A percentile compares a stretch with the other conserved stretches of the same genome.
These are phyloP conservation scores for Limnanthes douglasii DNA, from an alignment of 345 rosid species.

Conservation along the genomic window DNA sequence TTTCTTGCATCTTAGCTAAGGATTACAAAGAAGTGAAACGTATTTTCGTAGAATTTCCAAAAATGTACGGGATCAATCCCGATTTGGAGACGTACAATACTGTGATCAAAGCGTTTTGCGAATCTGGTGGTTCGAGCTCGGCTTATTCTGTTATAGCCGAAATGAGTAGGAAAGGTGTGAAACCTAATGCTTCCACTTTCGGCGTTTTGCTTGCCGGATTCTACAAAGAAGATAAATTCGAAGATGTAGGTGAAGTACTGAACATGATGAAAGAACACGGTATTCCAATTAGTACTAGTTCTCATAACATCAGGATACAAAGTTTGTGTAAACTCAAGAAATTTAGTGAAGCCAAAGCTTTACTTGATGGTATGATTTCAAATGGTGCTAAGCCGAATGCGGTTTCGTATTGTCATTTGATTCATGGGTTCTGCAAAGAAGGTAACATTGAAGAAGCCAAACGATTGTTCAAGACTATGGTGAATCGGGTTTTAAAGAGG, in stretches of 20 bases:
- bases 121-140: slow-evolving; percentile 47
- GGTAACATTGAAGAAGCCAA: slow-evolving; percentile 52
- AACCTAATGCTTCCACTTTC: slow-evolving; percentile 34
- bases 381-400: slow-evolving; percentile 34
- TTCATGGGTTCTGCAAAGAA: slow-evolving; percentile 61
- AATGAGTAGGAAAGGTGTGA: slow-evolving; percentile 52
- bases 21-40: slow-evolving; percentile 42
- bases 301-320: slow-evolving; percentile 43
- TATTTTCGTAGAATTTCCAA: slow-evolving; percentile 46
- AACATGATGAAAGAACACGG: slow-evolving; percentile 39
- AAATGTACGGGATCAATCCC: slow-evolving; percentile 33
- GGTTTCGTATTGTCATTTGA: slow-evolving; percentile 31
- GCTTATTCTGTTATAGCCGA: slow-evolving; percentile 51
- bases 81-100: slow-evolving; percentile 46
- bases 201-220: slow-evolving; percentile 47
- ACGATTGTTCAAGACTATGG: slow-evolving; percentile 47
- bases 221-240: slow-evolving; percentile 55
- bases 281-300: slow-evolving; percentile 20
- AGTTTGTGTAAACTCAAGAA: slow-evolving; percentile 53
- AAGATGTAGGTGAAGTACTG: slow-evolving; percentile 56
- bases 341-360: slow-evolving; percentile 37
- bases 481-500: slow-evolving; percentile 23
- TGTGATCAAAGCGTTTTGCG: slow-evolving; percentile 52
- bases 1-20: slow-evolving; percentile 47
- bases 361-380: slow-evolving; percentile 41